Base-by-base conservation (phyloP, 345 rosid genomes). In the Hibiscus mutabilis region DNA sequence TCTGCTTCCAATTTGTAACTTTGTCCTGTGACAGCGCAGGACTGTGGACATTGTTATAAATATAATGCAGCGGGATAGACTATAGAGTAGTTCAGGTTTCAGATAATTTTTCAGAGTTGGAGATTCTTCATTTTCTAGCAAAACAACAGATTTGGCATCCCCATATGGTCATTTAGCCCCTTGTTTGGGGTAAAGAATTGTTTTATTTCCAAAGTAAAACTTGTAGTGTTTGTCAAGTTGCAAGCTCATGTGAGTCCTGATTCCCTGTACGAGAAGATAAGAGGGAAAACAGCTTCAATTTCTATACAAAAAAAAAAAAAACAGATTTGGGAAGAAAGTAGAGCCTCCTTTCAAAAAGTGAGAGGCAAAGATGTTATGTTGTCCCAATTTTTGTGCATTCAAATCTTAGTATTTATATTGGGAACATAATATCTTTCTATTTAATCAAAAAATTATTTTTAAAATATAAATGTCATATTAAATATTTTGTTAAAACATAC, bases 331-430 rank as follows among this genome's bases (percentile, higher is more conserved):
- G 74, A 69, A 40, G 75, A 75, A 79, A 73, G 47, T n/a, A 51
- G 76, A 70, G 66, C 79, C 68, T 33, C 5, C 1, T 6, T 61
- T 49, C 66, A 56, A 70, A 15, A 77, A 42, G 16, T 72, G 79
- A 79, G 83, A 79, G 77, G 69, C n/a, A n/a, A 75, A 82, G 70
- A 73, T 76, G 82, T n/a, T n/a, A n/a, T n/a, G n/a, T n/a, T n/a
- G n/a, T n/a, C n/a, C n/a, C n/a, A n/a, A n/a, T n/a, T n/a, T n/a
- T n/a, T n/a, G n/a, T n/a, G n/a, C n/a, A n/a, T n/a, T n/a, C n/a
- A n/a, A n/a, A n/a, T n/a, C n/a, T n/a, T n/a, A n/a, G n/a, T n/a
- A n/a, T n/a, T n/a, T n/a, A n/a, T n/a, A n/a, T n/a, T n/a, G n/a
- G n/a, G n/a, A n/a, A n/a, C n/a, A n/a, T n/a, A n/a, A n/a, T n/a